phyloP scores from a whole-genome alignment of 768 basidiomycete genomes.

The Cystofilobasidium capitatum region DNA sequence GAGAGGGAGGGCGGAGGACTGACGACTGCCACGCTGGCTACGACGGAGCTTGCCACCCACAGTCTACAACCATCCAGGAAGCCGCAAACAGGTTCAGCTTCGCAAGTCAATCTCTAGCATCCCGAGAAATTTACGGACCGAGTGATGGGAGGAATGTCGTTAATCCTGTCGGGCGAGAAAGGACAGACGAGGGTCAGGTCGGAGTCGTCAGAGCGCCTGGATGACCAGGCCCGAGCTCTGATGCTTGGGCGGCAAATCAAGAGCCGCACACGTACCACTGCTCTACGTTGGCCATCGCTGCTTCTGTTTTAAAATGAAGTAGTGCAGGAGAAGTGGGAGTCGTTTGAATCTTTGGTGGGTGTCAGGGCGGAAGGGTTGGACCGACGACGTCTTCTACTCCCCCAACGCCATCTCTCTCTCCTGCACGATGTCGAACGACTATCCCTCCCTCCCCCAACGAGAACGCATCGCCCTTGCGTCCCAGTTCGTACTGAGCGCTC shows the following conservation, averaged over 20 bases:
- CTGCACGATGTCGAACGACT: not conserved
- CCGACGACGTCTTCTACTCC: not conserved
- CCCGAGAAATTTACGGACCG: conserved; percentile 25
- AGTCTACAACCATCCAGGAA: conserved; percentile 41
- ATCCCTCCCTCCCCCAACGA: not conserved
- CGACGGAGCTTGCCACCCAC: conserved; percentile 71
- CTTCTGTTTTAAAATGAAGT: too few relatives aligned
- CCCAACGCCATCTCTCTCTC: not conserved
- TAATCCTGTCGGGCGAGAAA: conserved; percentile 47
- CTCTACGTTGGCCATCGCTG: conserved; percentile 21
- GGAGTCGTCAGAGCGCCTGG: not conserved
- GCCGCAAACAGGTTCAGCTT: not conserved
- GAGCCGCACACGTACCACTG: conserved; percentile 22
- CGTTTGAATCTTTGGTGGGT: too few relatives aligned
- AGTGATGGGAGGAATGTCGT: conserved; percentile 84
- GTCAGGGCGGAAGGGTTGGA: too few relatives aligned
- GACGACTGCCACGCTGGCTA: conserved; percentile 77
- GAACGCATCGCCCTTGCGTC: conserved; percentile 47
- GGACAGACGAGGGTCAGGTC: not conserved
- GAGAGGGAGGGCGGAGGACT: conserved; percentile 39
- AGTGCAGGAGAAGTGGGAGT: too few relatives aligned
- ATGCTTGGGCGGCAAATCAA: too few relatives aligned
- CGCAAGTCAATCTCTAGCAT: not conserved
- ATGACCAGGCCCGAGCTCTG: not conserved
- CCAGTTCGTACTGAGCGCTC: conserved; percentile 73